These are phyloP conservation scores for Incumbomyces lentus DNA, from an alignment of 2,329 filamentous ascomycete species.

Conservation along the genomic window DNA sequence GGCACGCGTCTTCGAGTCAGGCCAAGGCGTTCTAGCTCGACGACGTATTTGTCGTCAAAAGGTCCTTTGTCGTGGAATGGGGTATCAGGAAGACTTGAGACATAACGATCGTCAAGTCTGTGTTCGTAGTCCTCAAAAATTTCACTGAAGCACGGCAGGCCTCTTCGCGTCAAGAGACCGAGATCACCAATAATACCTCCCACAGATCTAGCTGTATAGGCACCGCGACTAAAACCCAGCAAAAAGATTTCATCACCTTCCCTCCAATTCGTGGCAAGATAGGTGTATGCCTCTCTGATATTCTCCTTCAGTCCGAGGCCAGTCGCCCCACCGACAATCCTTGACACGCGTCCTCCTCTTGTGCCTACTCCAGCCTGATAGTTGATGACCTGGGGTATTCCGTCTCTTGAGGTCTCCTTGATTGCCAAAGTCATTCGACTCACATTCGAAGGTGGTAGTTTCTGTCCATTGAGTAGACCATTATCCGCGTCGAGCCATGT, in stretches of 20 bases:
- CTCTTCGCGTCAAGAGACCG: slow-evolving; percentile 25
- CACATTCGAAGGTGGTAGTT: slow-evolving; percentile 30
- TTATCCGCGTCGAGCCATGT: slow-evolving; percentile 27
- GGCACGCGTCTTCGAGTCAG: slow-evolving; percentile 18
- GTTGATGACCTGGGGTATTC: slow-evolving; percentile 31
- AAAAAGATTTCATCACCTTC: slow-evolving; percentile 29
- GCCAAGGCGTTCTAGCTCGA: slow-evolving; percentile 18
- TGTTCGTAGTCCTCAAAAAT: slow-evolving; percentile 26
- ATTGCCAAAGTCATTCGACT: slow-evolving; percentile 29
- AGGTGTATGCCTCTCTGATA: slow-evolving; percentile 23
- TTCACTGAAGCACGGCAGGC: slow-evolving; percentile 22
- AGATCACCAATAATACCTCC: slow-evolving; percentile 27
- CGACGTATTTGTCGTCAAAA: slow-evolving; percentile 20
- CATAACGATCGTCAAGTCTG: slow-evolving; percentile 20
- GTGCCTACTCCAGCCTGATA: slow-evolving; percentile 34
- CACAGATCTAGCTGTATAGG: slow-evolving; percentile 29
- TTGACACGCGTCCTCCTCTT: slow-evolving; percentile 13
- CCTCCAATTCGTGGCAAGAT: slow-evolving; percentile 27
- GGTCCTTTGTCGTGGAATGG: slow-evolving; percentile 24
- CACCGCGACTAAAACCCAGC: slow-evolving; percentile 29
- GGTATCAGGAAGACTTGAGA: slow-evolving; percentile 19
- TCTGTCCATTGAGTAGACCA: slow-evolving; percentile 20
- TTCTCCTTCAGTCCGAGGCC: slow-evolving; percentile 21
- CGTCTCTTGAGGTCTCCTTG: slow-evolving; percentile 24
- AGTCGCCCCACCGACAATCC: slow-evolving; percentile 17